Conservation (phyloP, 2,329 filamentous ascomycete species). For the Onygena corvina region DNA sequence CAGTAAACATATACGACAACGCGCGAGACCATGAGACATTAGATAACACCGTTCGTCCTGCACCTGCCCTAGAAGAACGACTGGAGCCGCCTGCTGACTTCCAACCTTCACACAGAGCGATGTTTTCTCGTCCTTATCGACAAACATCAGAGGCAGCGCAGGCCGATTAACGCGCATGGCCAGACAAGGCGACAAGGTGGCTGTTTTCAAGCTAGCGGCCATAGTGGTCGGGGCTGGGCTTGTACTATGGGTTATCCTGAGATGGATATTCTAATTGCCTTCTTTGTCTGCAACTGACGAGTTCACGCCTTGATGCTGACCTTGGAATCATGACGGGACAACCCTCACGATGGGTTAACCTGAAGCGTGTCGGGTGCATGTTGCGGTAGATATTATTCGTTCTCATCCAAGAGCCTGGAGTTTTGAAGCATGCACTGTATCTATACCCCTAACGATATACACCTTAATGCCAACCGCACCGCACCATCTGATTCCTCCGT, state of each 20-base stretch:
- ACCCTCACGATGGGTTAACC: no score
- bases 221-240: slow-evolving; percentile 65
- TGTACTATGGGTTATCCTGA: slow-evolving; percentile 60
- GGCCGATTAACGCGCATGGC: slow-evolving; percentile 80
- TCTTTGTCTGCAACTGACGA: background rate
- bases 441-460: background rate
- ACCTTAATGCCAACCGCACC: background rate
- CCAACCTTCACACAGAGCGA: slow-evolving; percentile 49
- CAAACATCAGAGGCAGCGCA: slow-evolving; percentile 72
- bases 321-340: no score
- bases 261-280: slow-evolving; percentile 42
- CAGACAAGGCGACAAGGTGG: slow-evolving; percentile 75
- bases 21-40: slow-evolving; percentile 79
- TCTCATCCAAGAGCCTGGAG: no score
- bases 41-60: slow-evolving; percentile 60
- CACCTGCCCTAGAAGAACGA: background rate
- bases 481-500: no score
- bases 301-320: background rate
- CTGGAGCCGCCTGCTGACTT: background rate
- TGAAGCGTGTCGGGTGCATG: no score
- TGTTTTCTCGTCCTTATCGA: slow-evolving; percentile 78
- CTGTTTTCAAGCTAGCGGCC: slow-evolving; percentile 75
- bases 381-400: no score
- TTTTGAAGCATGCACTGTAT: no score
- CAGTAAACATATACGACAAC: slow-evolving; percentile 95